These are phyloP conservation scores for Penicillium olsonii DNA, from an alignment of 2,329 filamentous ascomycete species.

Conservation along the genomic window DNA sequence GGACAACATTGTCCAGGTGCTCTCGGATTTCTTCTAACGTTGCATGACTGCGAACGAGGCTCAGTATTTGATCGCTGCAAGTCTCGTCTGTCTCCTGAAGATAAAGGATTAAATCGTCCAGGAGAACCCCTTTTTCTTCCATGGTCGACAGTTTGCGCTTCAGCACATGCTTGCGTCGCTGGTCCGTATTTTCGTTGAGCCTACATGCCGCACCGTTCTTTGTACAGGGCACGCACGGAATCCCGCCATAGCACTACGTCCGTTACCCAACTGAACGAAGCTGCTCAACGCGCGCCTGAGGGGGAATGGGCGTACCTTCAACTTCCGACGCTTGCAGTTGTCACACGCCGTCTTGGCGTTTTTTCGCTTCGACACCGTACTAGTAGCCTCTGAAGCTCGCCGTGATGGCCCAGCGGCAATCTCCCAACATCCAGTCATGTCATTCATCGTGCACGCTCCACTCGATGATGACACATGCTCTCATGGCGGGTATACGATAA, in stretches of 20 bases:
- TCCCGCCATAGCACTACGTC: neutral
- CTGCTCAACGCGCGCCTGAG: neutral
- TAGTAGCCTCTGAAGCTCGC: neutral
- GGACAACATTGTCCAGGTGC: slow-evolving; percentile 27
- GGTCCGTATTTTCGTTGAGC: slow-evolving; percentile 2
- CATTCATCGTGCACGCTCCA: neutral
- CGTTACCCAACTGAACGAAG: neutral
- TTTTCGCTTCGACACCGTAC: neutral
- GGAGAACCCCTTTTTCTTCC: slow-evolving; percentile 27
- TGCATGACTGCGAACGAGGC: slow-evolving; percentile 30
- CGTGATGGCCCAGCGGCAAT: no score
- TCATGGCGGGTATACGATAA: neutral
- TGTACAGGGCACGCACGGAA: neutral
- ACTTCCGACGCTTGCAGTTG: neutral
- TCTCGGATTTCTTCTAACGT: slow-evolving; percentile 28
- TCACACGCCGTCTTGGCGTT: neutral
- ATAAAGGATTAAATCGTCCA: slow-evolving; percentile 25
- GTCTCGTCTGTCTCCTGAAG: slow-evolving; percentile 25
- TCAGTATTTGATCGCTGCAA: slow-evolving; percentile 23
- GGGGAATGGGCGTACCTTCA: neutral
- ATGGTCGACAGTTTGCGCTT: slow-evolving; percentile 27
- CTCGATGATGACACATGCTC: neutral
- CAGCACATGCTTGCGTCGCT: slow-evolving; percentile 17
- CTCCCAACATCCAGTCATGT: neutral
- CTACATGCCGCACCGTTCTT: neutral